These are phyloP conservation scores for Trichoderma sp. DNA, from an alignment of 2,329 filamentous ascomycete species.

Conservation along the genomic window DNA sequence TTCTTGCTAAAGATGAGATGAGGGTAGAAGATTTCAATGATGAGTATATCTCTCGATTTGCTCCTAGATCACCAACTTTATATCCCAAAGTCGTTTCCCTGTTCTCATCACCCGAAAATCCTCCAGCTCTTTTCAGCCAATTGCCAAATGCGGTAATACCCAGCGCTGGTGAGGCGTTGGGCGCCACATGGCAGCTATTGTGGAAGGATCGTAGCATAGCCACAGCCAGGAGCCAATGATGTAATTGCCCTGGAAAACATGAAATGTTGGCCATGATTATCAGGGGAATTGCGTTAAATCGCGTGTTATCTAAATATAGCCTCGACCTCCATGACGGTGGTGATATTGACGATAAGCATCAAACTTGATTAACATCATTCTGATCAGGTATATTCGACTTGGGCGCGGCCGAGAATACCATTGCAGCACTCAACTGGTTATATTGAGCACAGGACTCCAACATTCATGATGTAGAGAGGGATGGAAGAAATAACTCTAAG, in stretches of 20 bases:
- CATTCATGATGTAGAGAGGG: not conserved
- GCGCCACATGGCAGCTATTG: not conserved
- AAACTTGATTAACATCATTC: too few relatives aligned
- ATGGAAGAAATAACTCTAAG: not conserved
- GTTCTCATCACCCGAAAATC: not conserved
- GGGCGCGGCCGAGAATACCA: not conserved
- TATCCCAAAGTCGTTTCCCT: not conserved
- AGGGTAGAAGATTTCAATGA: not conserved
- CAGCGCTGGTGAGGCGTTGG: conserved; percentile 15
- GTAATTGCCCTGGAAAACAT: too few relatives aligned
- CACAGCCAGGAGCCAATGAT: not conserved
- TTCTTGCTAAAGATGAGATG: not conserved
- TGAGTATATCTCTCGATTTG: too few relatives aligned
- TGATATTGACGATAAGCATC: not conserved
- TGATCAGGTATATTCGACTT: not conserved
- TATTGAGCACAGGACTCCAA: too few relatives aligned
- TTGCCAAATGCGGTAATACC: conserved; percentile 18
- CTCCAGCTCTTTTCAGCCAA: not conserved
- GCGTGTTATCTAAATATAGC: not conserved
- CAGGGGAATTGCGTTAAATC: not conserved
- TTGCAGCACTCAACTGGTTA: not conserved
- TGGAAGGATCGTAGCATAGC: not conserved
- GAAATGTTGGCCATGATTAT: not conserved
- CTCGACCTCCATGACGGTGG: not conserved
- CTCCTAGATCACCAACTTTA: not conserved